Evolutionary conservation across 768 basidiomycete species (phyloP), one percentile per base, ranked within the genome.

Genomic region (Boletus tylopilopsis): DNA sequence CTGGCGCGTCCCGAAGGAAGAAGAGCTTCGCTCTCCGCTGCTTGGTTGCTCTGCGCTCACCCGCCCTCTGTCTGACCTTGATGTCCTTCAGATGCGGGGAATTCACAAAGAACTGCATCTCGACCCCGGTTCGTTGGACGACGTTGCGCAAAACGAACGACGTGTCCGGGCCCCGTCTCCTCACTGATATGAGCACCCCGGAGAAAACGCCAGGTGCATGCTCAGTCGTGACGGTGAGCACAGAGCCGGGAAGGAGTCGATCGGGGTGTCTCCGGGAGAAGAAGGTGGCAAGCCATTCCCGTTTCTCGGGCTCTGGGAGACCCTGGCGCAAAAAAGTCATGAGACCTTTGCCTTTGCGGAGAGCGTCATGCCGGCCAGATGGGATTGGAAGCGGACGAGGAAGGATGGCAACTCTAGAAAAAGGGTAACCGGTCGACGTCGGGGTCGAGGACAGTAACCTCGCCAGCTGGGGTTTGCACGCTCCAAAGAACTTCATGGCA

Each of bases 101-200:
- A 62, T 81, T 83, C 55, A 85, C 82, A 66, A 86, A 93, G 72
- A 91, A 89, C 62, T 86, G 87, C 86, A 91, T 86, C 75, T 97
- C 95, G 33, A 96, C 87, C 12, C 94, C 94, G 12, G 87, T 91
- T 55, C 92, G 79, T 60, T 91, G 87, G 45, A 98, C 79, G 56
- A 96, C 81, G 70, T 97, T 97, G 55, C 95, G 80, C 44, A 98
- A 71, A 45, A 84, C 75, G 63, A 98, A 89, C n/a, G 84, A 87
- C 23, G 91, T 93, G 70, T 92, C 90, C 24, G 82, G 76, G 1
- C 94, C 94, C 33, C 87, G 80, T 59, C 90, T 79, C 44, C 90
- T 81, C 56, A 94, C 79, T 25, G 83, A 80, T 59, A 96, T 77
- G 49, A 98, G 75, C 38, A 97, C 87, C 30, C 95, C 95, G 6